Evolutionary conservation across 495 filamentous ascomycete species (phyloP).

Genomic region (Pseudomonodictys pantanalensis): DNA sequence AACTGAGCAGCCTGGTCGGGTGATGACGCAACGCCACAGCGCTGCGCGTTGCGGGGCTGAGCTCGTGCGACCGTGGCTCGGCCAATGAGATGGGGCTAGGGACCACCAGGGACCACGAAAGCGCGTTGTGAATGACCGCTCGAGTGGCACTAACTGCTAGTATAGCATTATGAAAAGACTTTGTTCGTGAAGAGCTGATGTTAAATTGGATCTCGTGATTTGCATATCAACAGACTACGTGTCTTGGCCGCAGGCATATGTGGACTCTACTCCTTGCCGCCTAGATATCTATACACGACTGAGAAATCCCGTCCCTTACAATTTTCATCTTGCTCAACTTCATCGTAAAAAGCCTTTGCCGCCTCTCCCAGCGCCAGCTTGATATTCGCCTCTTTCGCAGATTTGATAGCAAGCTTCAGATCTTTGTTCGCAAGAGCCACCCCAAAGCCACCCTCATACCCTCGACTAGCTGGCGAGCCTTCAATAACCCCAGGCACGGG

Average conservation of each 20-base stretch:
- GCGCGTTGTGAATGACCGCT: not conserved
- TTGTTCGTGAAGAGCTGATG: no score
- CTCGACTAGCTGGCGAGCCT: slow-evolving; percentile 65
- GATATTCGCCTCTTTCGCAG: slow-evolving; percentile 36
- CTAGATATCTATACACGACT: slow-evolving; percentile 45
- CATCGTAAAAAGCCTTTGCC: slow-evolving; percentile 42
- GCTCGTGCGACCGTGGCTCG: no score
- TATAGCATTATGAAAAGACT: no score
- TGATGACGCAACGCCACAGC: not conserved
- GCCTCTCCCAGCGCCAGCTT: slow-evolving; percentile 33
- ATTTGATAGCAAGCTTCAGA: slow-evolving; percentile 40
- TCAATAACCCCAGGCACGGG: slow-evolving; percentile 82
- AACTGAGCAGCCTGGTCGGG: not conserved
- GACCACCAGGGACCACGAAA: no score
- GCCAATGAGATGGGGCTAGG: no score
- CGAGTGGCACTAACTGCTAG: not conserved
- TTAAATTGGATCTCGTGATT: no score
- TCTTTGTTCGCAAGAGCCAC: slow-evolving; percentile 78
- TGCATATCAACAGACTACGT: no score
- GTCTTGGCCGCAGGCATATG: no score
- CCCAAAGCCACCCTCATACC: slow-evolving; percentile 80
- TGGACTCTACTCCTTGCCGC: slow-evolving; percentile 41
- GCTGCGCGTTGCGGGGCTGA: no score
- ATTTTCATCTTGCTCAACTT: slow-evolving; percentile 33
- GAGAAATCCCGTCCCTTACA: slow-evolving; percentile 45